Conservation (phyloP, 192 early-diverging fungal species). For the Coemansia sp. region DNA sequence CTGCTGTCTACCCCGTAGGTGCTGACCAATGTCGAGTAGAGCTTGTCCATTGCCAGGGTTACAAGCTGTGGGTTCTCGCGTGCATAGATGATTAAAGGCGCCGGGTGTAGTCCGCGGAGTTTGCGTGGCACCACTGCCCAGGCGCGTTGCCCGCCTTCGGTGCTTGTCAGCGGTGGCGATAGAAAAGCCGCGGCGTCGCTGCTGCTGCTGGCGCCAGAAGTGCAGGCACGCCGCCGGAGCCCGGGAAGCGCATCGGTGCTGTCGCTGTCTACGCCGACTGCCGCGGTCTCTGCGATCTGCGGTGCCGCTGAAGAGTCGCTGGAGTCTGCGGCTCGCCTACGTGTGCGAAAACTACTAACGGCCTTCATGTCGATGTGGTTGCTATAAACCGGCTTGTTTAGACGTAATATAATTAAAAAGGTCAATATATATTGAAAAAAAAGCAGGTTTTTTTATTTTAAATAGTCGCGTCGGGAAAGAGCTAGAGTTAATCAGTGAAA, state of each 20-base stretch:
- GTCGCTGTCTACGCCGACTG: background rate
- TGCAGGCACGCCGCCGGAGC: constrained; percentile 34
- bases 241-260: background rate
- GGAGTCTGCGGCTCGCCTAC: constrained; percentile 23
- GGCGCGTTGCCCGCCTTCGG: constrained; percentile 12
- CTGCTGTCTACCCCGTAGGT: constrained; percentile 31
- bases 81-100: constrained; percentile 38
- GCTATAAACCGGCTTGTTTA: no score
- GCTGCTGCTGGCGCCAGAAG: constrained; percentile 9
- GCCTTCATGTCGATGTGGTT: constrained; percentile 21
- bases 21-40: constrained; percentile 34
- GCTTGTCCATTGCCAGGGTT: constrained; percentile 34
- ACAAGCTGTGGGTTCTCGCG: constrained; percentile 36
- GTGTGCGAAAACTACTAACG: constrained; percentile 38
- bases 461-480: no score
- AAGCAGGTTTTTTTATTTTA: no score
- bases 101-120: constrained; percentile 48
- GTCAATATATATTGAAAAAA: no score
- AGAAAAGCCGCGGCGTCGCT: constrained; percentile 20
- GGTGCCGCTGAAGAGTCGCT: background rate
- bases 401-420: no score
- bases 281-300: background rate
- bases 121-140: constrained; percentile 46
- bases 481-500: no score
- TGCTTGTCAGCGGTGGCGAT: constrained; percentile 23